Percentiles rank a stretch among this genome's conserved stretches.
Evolutionary conservation across 2,329 filamentous ascomycete species (phyloP).

Genomic region (Talaromyces sp.): DNA sequence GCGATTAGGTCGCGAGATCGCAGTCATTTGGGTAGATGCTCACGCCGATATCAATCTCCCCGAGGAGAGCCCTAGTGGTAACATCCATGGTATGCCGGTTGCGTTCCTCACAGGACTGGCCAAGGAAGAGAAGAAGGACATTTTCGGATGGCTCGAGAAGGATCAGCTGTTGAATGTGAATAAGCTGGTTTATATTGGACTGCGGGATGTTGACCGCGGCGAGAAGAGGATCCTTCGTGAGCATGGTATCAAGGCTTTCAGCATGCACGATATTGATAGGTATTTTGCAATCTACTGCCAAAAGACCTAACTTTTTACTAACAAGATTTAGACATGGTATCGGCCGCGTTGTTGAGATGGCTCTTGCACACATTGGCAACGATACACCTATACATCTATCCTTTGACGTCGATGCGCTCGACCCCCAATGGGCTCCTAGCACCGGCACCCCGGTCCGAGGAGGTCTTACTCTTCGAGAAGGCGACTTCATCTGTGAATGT

Average conservation of each 20-base stretch:
- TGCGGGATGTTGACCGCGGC: conserved; percentile 85
- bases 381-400: conserved; percentile 97
- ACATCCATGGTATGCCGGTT: conserved; percentile 97
- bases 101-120: conserved; percentile 86
- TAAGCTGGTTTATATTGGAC: conserved; percentile 95
- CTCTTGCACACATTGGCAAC: conserved; percentile 87
- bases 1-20: conserved; percentile 75
- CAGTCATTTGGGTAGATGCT: conserved; percentile 97
- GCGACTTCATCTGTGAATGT: conserved; percentile 91
- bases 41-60: conserved; percentile 98
- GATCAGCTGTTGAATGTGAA: conserved; percentile 58
- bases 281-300: conserved; percentile 42
- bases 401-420: conserved; percentile 94
- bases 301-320: neutral
- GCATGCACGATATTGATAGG: conserved; percentile 97
- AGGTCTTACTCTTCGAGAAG: conserved; percentile 87
- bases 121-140: conserved; percentile 67
- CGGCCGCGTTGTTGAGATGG: conserved; percentile 95
- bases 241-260: conserved; percentile 89
- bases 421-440: conserved; percentile 93
- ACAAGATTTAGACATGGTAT: conserved; percentile 69
- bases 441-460: conserved; percentile 94
- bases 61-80: conserved; percentile 82
- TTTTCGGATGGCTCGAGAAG: conserved; percentile 84
- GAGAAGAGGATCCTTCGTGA: conserved; percentile 92